Evolutionary conservation across 1,139 yeast genomes (phyloP), one percentile per base, ranked within the genome.

Genomic region (Scheffersomyces parashehatae): DNA sequence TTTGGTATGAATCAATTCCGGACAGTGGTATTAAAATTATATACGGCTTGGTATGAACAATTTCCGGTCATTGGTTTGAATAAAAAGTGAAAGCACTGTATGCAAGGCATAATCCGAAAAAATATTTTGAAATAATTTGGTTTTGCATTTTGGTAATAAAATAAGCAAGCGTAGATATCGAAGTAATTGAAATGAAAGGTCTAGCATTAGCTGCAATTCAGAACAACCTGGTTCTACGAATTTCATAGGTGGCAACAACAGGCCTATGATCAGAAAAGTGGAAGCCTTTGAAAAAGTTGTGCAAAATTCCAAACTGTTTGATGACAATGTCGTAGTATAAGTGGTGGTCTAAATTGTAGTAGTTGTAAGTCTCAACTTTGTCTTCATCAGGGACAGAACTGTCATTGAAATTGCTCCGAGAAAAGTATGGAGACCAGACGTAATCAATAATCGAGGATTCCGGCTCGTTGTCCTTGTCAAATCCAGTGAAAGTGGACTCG

Each of bases 191-290:
- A 24, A 29, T 30, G 32, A 3, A 30, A 8, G 9, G 5, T 12
- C 26, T 6, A 20, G 26, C 26, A 10, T 8, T 30, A 9, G 29
- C 37, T 16, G 24, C 24, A n/a, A 16, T 12, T 30, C 37, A 40
- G 20, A 32, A 41, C 28, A 41, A 30, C 11, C 33, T 35, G 11
- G 31, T 41, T 24, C 48, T 39, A 14, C 32, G 26, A 5, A 52
- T 47, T 13, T 54, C 55, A 35, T 46, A 59, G 40, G 54, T 52
- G 4, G 61, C 63, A 33, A 54, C 53, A 36, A 59, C 63, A 0
- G 64, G 63, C 4, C 64, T 53, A 39, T 60, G 64, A 47, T 60
- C 64, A 16, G 59, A 54, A 48, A 59, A 54, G 41, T 54, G 52
- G 38, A 45, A 48, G 3, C 47, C 57, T 36, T 46, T 45, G 35